Evolutionary conservation across 352 stramenopile genomes (phyloP).

Genomic region (Detonula confervacea): DNA sequence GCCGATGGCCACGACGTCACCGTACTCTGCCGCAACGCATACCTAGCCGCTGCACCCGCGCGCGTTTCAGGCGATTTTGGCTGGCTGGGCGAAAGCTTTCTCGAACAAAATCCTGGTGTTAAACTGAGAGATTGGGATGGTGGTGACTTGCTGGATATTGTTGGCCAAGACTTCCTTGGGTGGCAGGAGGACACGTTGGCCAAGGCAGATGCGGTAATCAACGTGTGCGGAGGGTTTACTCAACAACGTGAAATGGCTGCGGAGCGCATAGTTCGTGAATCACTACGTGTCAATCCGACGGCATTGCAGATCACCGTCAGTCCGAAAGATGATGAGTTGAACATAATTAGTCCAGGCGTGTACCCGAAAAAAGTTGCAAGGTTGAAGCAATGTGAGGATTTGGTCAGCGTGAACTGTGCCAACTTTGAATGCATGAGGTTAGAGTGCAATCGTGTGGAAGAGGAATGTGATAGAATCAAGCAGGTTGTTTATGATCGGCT

Average conservation of each 20-base stretch:
- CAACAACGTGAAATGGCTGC: constrained; percentile 76
- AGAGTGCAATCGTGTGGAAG: constrained; percentile 52
- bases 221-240: constrained; percentile 78
- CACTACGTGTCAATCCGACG: constrained; percentile 61
- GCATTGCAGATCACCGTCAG: constrained; percentile 72
- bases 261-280: constrained; percentile 75
- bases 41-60: constrained; percentile 66
- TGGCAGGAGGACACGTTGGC: constrained; percentile 80
- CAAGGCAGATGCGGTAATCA: constrained; percentile 75
- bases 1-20: constrained; percentile 68
- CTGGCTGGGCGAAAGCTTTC: constrained; percentile 69
- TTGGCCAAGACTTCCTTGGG: constrained; percentile 78
- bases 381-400: constrained; percentile 71
- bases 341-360: constrained; percentile 49
- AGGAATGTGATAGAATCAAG: constrained; percentile 53
- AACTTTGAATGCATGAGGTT: constrained; percentile 51
- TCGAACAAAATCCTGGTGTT: constrained; percentile 64
- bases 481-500: constrained; percentile 49
- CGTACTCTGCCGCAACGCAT: constrained; percentile 79
- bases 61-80: constrained; percentile 77
- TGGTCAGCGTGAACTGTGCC: constrained; percentile 54
- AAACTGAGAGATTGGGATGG: constrained; percentile 82
- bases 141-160: constrained; percentile 83
- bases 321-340: constrained; percentile 69
- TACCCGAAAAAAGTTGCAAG: constrained; percentile 58